Evolutionary conservation across 1,139 yeast genomes (phyloP).

Genomic region (Hemisphaericaspora xylanilytica): DNA sequence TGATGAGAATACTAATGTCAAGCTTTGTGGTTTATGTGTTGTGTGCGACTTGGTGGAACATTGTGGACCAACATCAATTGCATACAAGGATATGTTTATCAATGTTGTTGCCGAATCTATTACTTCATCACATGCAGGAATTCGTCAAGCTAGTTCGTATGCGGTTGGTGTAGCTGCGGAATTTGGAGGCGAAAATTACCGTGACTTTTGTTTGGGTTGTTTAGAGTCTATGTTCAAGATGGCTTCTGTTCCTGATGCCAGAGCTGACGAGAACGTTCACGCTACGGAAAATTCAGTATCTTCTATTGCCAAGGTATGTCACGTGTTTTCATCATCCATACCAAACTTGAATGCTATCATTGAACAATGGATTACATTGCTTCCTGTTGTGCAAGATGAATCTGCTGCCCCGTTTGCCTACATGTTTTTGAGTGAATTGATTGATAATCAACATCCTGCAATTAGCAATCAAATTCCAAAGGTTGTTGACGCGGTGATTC

Average conservation of each 20-base stretch:
- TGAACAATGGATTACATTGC: conserved; percentile 73
- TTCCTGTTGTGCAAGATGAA: conserved; percentile 81
- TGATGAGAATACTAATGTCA: conserved; percentile 66
- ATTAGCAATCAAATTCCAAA: conserved; percentile 58
- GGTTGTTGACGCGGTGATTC: conserved; percentile 70
- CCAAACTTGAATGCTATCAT: conserved; percentile 64
- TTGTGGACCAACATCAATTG: conserved; percentile 66
- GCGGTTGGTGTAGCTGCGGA: conserved; percentile 87
- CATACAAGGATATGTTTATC: conserved; percentile 63
- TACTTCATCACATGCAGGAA: conserved; percentile 63
- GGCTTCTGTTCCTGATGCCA: conserved; percentile 79
- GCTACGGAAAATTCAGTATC: conserved; percentile 88
- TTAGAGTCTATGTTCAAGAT: conserved; percentile 73
- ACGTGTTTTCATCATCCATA: conserved; percentile 51
- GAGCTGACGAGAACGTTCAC: conserved; percentile 75
- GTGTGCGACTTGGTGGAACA: conserved; percentile 79
- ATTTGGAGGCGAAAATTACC: conserved; percentile 64
- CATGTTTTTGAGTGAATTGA: conserved; percentile 69
- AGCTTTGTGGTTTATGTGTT: conserved; percentile 77
- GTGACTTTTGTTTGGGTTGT: conserved; percentile 63
- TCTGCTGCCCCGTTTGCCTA: conserved; percentile 91
- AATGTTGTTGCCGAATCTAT: conserved; percentile 64
- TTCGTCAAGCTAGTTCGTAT: conserved; percentile 86
- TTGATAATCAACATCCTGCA: conserved; percentile 66
- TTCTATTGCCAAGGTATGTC: conserved; percentile 79